Percentiles rank a stretch among this genome's conserved stretches.
These are phyloP conservation scores for Chaetomium sp. DNA, from an alignment of 2,329 filamentous ascomycete species.

Conservation along the genomic window DNA sequence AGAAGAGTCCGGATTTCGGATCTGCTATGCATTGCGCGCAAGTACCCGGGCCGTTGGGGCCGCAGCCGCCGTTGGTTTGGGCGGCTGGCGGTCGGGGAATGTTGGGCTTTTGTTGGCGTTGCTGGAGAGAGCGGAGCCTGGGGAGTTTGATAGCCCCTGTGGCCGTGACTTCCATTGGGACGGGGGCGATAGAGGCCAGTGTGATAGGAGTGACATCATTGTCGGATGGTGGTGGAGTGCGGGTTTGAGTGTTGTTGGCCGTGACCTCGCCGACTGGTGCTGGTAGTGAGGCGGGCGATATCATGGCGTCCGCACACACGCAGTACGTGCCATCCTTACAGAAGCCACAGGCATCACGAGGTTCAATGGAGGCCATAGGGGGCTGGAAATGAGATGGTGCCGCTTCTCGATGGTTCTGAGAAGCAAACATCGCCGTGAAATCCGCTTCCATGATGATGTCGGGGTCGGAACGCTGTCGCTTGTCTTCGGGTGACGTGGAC, in stretches of 20 bases:
- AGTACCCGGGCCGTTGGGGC: constrained; percentile 66
- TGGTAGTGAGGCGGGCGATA: constrained; percentile 27
- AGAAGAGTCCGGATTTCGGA: constrained; percentile 76
- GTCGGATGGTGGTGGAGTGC: constrained; percentile 56
- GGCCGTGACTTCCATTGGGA: constrained; percentile 53
- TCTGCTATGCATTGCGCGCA: constrained; percentile 73
- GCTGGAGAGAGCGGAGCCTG: constrained; percentile 29
- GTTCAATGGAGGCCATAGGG: constrained; percentile 32
- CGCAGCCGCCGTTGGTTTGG: constrained; percentile 37
- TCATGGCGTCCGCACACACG: constrained; percentile 61
- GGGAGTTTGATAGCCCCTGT: constrained; percentile 57
- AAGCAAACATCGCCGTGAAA: constrained; percentile 59
- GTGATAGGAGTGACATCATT: constrained; percentile 38
- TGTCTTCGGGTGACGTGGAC: constrained; percentile 40
- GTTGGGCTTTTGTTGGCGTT: not conserved
- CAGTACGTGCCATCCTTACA: constrained; percentile 78
- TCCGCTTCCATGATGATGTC: constrained; percentile 58
- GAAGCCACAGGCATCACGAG: constrained; percentile 71
- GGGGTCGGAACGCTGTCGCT: constrained; percentile 47
- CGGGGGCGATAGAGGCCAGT: constrained; percentile 31
- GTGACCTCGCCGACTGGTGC: constrained; percentile 35
- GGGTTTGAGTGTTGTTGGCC: constrained; percentile 40
- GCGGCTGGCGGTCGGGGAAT: constrained; percentile 11
- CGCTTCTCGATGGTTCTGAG: constrained; percentile 21
- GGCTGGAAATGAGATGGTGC: constrained; percentile 25